A percentile compares a stretch with the other conserved stretches of the same genome.
phyloP scores from a whole-genome alignment of 1,284 basidiomycete genomes.

The Melampsora abietis-canadensis region DNA sequence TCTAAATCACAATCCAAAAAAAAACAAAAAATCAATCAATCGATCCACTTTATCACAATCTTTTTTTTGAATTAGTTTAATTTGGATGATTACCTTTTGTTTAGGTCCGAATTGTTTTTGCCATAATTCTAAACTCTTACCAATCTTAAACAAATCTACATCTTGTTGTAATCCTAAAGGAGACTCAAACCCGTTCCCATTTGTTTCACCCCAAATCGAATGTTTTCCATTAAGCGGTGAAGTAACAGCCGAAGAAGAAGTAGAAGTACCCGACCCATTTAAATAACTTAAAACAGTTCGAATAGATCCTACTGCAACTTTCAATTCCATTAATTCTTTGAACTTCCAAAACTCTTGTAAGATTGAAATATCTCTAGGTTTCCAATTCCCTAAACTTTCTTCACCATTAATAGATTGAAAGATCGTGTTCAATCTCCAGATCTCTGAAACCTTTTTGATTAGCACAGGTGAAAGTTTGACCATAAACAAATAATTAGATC shows the following conservation, averaged over 20 bases:
- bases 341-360: slow-evolving; percentile 77
- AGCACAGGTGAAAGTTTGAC: slow-evolving; percentile 77
- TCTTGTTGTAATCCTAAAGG: slow-evolving; percentile 39
- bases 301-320: slow-evolving; percentile 84
- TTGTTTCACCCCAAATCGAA: slow-evolving; percentile 55
- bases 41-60: no score
- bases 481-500: slow-evolving; percentile 75
- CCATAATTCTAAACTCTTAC: slow-evolving; percentile 71
- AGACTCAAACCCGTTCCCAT: slow-evolving; percentile 47
- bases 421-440: slow-evolving; percentile 91
- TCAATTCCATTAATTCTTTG: slow-evolving; percentile 65
- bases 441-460: slow-evolving; percentile 78
- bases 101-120: slow-evolving; percentile 72
- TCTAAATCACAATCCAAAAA: neutral
- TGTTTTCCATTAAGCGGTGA: neutral
- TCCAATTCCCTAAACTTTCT: slow-evolving; percentile 76
- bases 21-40: neutral
- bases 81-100: slow-evolving; percentile 61
- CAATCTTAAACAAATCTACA: slow-evolving; percentile 63
- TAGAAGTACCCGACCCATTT: neutral
- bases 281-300: slow-evolving; percentile 64
- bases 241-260: neutral
- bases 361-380: slow-evolving; percentile 76
- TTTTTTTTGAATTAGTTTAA: no score
- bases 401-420: slow-evolving; percentile 91